phyloP scores from a whole-genome alignment of 805 yeast genomes.

The Cyberlindnera suaveolens region DNA sequence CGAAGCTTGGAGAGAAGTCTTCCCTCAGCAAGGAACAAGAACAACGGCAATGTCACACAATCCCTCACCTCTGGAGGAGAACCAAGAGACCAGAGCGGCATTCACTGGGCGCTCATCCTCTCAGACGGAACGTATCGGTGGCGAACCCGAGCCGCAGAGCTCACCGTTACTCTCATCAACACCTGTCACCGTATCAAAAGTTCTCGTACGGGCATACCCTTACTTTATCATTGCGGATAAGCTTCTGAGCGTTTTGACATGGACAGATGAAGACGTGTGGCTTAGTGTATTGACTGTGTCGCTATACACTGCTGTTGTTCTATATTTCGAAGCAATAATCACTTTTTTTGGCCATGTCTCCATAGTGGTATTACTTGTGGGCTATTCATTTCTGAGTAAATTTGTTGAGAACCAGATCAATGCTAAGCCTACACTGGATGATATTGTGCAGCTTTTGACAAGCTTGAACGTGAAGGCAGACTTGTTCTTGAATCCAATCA shows the following conservation, averaged over 20 bases:
- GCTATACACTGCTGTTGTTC: conserved; percentile 47
- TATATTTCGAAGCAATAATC: conserved; percentile 74
- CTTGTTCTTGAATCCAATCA: conserved; percentile 72
- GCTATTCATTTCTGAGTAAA: conserved; percentile 53
- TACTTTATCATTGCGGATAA: conserved; percentile 70
- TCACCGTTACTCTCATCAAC: conserved; percentile 85
- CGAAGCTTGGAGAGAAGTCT: too few species aligned
- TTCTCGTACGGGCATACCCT: conserved; percentile 79
- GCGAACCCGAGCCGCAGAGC: conserved; percentile 21
- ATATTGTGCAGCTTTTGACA: conserved; percentile 71
- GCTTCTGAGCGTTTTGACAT: conserved; percentile 66
- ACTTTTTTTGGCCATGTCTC: conserved; percentile 80
- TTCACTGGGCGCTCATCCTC: conserved; percentile 31
- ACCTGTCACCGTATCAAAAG: conserved; percentile 85
- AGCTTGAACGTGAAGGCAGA: conserved; percentile 72
- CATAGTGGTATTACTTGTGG: conserved; percentile 52
- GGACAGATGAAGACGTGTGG: conserved; percentile 89
- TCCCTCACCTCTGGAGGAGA: conserved; percentile 19
- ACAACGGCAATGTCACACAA: conserved; percentile 11
- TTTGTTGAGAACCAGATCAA: conserved; percentile 53
- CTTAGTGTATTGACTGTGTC: conserved; percentile 57
- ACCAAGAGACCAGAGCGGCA: conserved; percentile 31
- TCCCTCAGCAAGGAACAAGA: neutral
- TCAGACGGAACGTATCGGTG: conserved; percentile 17
- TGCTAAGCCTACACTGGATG: conserved; percentile 77